phyloP scores from a whole-genome alignment of 148 eudicot species.

The Fagopyrum homotropicum region DNA sequence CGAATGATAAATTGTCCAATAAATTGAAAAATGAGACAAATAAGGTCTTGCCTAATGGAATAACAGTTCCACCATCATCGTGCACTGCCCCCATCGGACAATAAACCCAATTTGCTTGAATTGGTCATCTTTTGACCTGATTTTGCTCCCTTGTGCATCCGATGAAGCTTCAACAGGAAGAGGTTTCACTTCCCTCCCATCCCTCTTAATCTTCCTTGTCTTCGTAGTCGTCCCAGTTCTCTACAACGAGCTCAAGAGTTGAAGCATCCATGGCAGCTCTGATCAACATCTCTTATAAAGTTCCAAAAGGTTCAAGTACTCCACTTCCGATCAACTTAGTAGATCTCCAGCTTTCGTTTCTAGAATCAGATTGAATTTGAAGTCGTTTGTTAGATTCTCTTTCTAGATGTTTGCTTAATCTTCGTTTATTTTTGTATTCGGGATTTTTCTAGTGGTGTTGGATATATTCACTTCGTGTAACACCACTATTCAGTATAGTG shows the following conservation, averaged over 20 bases:
- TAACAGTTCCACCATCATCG: neutral
- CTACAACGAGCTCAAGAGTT: constrained; percentile 48
- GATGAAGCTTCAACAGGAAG: constrained; percentile 47
- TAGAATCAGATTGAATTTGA: neutral
- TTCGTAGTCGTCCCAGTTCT: constrained; percentile 46
- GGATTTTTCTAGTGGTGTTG: constrained; percentile 39
- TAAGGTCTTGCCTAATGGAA: neutral
- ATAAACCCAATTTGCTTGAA: neutral
- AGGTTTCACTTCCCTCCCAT: constrained; percentile 44
- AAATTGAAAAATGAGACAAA: neutral
- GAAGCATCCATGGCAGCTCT: constrained; percentile 23
- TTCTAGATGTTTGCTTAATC: constrained; percentile 11
- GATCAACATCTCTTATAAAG: constrained; percentile 16
- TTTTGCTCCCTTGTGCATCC: constrained; percentile 9
- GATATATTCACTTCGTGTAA: constrained; percentile 72
- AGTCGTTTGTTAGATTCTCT: constrained; percentile 10
- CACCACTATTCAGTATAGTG: constrained; percentile 61
- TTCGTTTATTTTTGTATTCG: neutral
- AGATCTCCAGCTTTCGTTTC: constrained; percentile 31
- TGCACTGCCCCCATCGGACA: neutral
- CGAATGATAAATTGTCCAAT: neutral
- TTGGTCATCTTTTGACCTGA: neutral
- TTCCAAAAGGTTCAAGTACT: constrained; percentile 17
- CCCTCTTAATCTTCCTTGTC: constrained; percentile 44
- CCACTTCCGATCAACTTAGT: constrained; percentile 18